Base-by-base conservation (phyloP, 176 grass and related monocot genomes). In the Oryza nivara region DNA sequence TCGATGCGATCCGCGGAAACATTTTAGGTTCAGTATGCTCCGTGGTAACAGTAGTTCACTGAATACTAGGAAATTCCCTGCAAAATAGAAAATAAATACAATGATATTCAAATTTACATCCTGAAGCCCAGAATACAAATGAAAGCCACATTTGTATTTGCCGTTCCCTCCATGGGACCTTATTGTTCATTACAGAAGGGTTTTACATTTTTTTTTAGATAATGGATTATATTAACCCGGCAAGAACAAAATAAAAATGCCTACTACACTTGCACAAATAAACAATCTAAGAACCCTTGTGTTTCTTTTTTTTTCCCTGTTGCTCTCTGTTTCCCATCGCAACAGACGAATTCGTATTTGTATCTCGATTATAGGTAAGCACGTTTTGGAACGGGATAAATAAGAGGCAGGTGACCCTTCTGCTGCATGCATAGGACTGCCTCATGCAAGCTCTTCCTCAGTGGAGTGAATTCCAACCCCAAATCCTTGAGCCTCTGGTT, bases 401-500 rank as follows among this genome's bases (percentile, higher is more conserved):
- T 14, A 17, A 25, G 51, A 34, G 88, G 77, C 70, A 89, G 75
- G 65, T 81, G 77, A 0, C 82, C 88, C 12, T 71, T 89, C 13
- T 89, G 72, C 10, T 89, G 82, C 72, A 89, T 7, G 77, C 76
- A 85, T 4, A 51, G 16, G 20, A 81, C 77, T 0, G 71, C 67
- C 16, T 89, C 88, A 11, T 83, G 61, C 40, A 90, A 32, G 0
- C 88, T 90, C 16, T 79, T 54, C 14, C 1, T 87, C 1, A 90
- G 0, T 1, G 88, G 79, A 38, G 84, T 90, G 88, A 90, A 91
- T 2, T 91, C 80, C 26, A 91, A 17, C 0, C 89, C 85, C 11
- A 91, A 11, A 20, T 91, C 85, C 71, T 34, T 88, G 13, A 88
- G 5, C 89, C 89, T 91, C 76, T 72, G 75, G 54, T 80, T 88